These are phyloP conservation scores for Pseudogymnoascus sp. DNA, from an alignment of 2,329 filamentous ascomycete species.

Conservation along the genomic window DNA sequence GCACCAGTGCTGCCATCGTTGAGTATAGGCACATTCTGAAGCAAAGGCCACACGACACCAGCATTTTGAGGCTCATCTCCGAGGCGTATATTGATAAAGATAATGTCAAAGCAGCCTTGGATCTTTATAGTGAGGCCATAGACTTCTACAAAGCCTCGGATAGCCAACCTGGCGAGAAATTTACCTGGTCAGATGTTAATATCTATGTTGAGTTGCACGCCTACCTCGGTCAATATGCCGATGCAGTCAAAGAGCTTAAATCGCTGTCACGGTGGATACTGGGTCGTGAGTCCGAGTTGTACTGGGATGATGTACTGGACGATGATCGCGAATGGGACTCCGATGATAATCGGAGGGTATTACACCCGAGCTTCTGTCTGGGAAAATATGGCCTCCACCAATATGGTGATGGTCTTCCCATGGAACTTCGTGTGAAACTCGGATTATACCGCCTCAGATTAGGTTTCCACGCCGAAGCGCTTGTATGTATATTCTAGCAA, in stretches of 20 bases:
- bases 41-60: constrained; percentile 39
- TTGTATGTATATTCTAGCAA: constrained; percentile 40
- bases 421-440: constrained; percentile 77
- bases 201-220: constrained; percentile 78
- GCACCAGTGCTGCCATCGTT: constrained; percentile 44
- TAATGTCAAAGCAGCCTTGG: constrained; percentile 27
- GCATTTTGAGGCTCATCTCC: constrained; percentile 29
- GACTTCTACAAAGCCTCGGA: constrained; percentile 18
- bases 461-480: constrained; percentile 61
- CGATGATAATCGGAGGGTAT: constrained; percentile 57
- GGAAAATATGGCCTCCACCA: constrained; percentile 43
- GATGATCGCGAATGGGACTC: constrained; percentile 90
- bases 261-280: constrained; percentile 73
- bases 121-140: constrained; percentile 28
- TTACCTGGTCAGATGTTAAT: constrained; percentile 70
- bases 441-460: constrained; percentile 74
- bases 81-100: constrained; percentile 29
- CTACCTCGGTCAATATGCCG: constrained; percentile 51
- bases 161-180: constrained; percentile 12
- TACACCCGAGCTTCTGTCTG: constrained; percentile 52
- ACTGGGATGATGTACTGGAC: constrained; percentile 64
- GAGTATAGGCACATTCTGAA: constrained; percentile 50
- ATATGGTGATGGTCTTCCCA: constrained; percentile 68
- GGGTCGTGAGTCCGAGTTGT: constrained; percentile 62
- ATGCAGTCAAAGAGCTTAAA: constrained; percentile 64